Evolutionary conservation across 768 basidiomycete genomes (phyloP).

Genomic region (Termitomyces sp.): DNA sequence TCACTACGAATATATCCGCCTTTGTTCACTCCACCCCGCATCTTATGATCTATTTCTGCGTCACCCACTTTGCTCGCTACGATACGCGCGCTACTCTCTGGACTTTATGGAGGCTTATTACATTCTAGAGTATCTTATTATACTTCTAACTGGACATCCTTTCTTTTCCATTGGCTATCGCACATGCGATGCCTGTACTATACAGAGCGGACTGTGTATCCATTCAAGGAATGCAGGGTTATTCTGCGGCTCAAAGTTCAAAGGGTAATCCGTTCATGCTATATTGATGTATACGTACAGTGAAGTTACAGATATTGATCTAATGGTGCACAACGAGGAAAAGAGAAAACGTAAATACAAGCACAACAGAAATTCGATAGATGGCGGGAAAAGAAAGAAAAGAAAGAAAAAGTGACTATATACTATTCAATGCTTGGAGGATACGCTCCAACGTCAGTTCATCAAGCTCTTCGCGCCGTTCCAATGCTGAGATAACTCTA

Average conservation of each 20-base stretch:
- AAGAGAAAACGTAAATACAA: not conserved
- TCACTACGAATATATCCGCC: not conserved
- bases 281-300: constrained; percentile 6
- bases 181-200: constrained; percentile 5
- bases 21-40: not conserved
- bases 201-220: constrained; percentile 4
- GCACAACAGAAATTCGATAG: constrained; percentile 4
- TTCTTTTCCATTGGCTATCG: not conserved
- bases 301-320: constrained; percentile 7
- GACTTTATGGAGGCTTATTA: constrained; percentile 4
- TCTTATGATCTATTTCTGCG: no score
- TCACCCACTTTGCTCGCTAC: no score
- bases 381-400: constrained; percentile 11
- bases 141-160: constrained; percentile 9
- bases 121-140: constrained; percentile 1
- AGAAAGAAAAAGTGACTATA: constrained; percentile 13
- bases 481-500: constrained; percentile 30
- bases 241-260: no score
- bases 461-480: constrained; percentile 34
- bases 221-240: not conserved
- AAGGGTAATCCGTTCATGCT: not conserved
- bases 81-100: not conserved
- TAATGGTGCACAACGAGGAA: constrained; percentile 7
- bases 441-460: constrained; percentile 43
- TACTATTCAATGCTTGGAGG: constrained; percentile 25